Conservation (phyloP, 2,329 filamentous ascomycete genomes). For the Trichoderma asperellum region DNA sequence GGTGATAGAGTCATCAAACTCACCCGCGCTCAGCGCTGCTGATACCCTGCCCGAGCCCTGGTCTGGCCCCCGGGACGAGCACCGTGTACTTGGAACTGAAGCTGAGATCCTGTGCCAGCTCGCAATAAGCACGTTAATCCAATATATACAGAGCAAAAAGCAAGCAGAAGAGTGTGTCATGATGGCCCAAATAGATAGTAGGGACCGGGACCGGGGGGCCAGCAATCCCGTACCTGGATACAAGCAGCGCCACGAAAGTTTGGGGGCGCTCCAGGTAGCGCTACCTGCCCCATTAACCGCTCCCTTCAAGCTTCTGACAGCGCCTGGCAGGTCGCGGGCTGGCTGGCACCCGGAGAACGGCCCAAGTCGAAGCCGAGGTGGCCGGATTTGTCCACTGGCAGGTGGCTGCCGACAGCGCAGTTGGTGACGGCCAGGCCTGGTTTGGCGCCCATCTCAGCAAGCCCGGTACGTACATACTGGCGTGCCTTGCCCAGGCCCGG, state of each 20-base stretch:
- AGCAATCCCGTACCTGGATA: not conserved
- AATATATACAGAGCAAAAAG: not conserved
- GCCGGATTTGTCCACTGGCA: constrained; percentile 11
- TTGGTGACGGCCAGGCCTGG: constrained; percentile 4
- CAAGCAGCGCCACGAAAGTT: not conserved
- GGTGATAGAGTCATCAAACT: constrained; percentile 2
- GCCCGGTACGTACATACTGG: not conserved
- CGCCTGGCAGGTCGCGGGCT: not conserved
- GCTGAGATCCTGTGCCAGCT: constrained; percentile 11
- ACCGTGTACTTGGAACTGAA: constrained; percentile 13
- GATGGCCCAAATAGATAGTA: not conserved
- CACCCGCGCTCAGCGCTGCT: not conserved
- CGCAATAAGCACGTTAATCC: constrained; percentile 1
- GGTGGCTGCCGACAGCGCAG: constrained; percentile 1
- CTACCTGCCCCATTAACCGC: constrained; percentile 3
- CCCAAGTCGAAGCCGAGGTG: constrained; percentile 20
- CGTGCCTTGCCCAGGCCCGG: constrained; percentile 9
- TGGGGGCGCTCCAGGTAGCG: constrained; percentile 12
- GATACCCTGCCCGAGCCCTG: not conserved
- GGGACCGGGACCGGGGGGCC: not conserved
- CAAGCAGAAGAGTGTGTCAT: not conserved
- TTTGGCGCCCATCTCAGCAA: not conserved
- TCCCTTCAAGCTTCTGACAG: constrained; percentile 22
- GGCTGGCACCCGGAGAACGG: constrained; percentile 22
- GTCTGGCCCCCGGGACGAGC: not conserved